Conservation (phyloP, 352 stramenopile species). For the Globisporangium cylindrosporum region DNA sequence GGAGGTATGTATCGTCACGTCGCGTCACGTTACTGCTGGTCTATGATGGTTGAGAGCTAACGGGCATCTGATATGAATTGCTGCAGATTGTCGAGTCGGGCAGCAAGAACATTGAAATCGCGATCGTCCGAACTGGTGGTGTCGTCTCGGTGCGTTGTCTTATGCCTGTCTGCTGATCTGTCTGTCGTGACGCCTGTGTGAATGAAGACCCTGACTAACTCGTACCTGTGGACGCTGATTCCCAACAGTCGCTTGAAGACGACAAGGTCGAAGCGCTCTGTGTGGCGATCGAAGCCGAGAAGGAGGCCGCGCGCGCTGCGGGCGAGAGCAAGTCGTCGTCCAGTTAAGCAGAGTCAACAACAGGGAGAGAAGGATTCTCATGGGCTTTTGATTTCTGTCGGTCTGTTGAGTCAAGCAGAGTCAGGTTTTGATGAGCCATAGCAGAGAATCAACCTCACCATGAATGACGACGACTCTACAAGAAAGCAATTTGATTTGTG, state of each 20-base stretch:
- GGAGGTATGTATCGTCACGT: slow-evolving; percentile 51
- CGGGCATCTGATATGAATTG: not conserved
- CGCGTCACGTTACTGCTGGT: not conserved
- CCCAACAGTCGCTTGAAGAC: slow-evolving; percentile 56
- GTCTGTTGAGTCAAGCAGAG: too few species aligned
- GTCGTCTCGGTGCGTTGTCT: slow-evolving; percentile 60
- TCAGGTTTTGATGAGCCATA: not conserved
- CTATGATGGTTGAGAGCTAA: too few species aligned
- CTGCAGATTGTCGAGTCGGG: slow-evolving; percentile 92
- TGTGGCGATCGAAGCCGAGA: slow-evolving; percentile 79
- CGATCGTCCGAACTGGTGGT: slow-evolving; percentile 83
- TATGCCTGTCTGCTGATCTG: not conserved
- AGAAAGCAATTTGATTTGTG: not conserved
- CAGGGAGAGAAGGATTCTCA: not conserved
- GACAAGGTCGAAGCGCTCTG: slow-evolving; percentile 81
- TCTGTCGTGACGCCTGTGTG: too few species aligned
- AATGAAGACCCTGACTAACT: not conserved
- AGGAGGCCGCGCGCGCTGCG: slow-evolving; percentile 70
- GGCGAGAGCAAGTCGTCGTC: slow-evolving; percentile 78
- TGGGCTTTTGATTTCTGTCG: too few species aligned
- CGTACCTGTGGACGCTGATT: not conserved
- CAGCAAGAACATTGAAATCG: slow-evolving; percentile 99
- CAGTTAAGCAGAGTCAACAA: slow-evolving; percentile 10
- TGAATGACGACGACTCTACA: not conserved
- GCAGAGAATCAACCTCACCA: not conserved